Conservation (phyloP, 257 asterid species). For the Jaltomata sinuosa region DNA sequence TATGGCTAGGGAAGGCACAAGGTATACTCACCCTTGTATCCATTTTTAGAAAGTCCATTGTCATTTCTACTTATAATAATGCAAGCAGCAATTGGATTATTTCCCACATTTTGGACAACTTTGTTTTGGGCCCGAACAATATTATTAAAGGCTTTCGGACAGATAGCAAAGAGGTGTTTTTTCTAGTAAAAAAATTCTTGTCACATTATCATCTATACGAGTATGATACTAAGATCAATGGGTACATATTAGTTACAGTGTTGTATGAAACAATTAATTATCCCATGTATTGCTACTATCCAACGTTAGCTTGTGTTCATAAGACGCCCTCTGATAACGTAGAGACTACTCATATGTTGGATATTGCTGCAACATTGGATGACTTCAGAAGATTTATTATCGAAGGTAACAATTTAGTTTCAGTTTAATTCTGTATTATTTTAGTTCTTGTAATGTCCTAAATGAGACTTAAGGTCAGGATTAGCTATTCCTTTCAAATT, state of each 20-base stretch:
- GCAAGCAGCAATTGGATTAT: neutral
- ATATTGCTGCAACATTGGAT: neutral
- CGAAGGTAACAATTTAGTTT: neutral
- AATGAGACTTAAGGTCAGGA: too few species aligned
- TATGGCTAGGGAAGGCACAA: neutral
- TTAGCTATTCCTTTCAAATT: neutral
- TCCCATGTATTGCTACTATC: too few species aligned
- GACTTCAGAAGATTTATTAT: neutral
- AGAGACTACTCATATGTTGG: too few species aligned
- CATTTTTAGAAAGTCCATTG: neutral
- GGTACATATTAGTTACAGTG: too few species aligned
- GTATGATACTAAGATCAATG: neutral
- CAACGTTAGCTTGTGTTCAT: too few species aligned
- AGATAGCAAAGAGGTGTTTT: too few species aligned
- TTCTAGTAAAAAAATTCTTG: neutral
- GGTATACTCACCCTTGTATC: neutral
- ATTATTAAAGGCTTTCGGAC: too few species aligned
- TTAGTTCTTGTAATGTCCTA: neutral
- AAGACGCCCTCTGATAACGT: too few species aligned
- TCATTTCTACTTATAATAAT: neutral
- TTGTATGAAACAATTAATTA: too few species aligned
- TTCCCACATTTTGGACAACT: neutral
- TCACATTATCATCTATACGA: neutral
- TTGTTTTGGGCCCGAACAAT: neutral
- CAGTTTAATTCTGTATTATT: too few species aligned